Conservation (phyloP, 2,329 filamentous ascomycete genomes). For the Fonsecaea multimorphosa region DNA sequence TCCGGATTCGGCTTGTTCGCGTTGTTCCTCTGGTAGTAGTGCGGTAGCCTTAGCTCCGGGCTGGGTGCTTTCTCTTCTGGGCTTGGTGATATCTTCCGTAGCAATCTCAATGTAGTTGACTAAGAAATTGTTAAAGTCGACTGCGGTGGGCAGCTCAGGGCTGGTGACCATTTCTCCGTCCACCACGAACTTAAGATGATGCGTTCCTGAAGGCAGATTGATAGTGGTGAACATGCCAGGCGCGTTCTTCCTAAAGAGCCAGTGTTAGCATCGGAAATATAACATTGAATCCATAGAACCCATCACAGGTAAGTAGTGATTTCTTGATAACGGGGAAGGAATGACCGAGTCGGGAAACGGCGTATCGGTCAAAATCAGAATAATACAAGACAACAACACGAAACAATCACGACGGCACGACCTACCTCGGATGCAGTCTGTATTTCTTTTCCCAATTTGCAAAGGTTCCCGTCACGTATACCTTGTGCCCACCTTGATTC, state of each 20-base stretch:
- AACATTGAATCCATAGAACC: neutral
- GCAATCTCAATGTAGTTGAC: conserved; percentile 98
- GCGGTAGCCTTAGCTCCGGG: conserved; percentile 46
- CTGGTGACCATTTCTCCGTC: conserved; percentile 93
- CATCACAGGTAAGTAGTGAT: conserved; percentile 2
- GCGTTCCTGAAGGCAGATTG: conserved; percentile 87
- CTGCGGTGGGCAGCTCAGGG: conserved; percentile 85
- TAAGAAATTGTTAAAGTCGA: conserved; percentile 96
- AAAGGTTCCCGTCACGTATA: conserved; percentile 94
- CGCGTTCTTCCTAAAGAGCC: conserved; percentile 46
- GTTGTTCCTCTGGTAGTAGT: conserved; percentile 50
- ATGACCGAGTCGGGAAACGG: conserved; percentile 12
- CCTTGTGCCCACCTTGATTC: conserved; percentile 80
- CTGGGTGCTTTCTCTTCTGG: conserved; percentile 47
- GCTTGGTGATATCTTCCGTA: conserved; percentile 67
- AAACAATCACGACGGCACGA: conserved; percentile 41
- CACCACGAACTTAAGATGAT: conserved; percentile 95
- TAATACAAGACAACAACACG: conserved; percentile 28
- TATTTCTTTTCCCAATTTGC: conserved; percentile 98
- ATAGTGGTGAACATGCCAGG: conserved; percentile 74
- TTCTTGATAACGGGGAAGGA: conserved; percentile 4
- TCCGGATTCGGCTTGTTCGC: conserved; percentile 36
- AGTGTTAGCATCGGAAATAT: neutral
- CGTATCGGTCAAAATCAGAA: conserved; percentile 13
- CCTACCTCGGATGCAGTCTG: conserved; percentile 82